Conservation (phyloP, 106 monocot genomes). For the Cymbidium sinense region DNA sequence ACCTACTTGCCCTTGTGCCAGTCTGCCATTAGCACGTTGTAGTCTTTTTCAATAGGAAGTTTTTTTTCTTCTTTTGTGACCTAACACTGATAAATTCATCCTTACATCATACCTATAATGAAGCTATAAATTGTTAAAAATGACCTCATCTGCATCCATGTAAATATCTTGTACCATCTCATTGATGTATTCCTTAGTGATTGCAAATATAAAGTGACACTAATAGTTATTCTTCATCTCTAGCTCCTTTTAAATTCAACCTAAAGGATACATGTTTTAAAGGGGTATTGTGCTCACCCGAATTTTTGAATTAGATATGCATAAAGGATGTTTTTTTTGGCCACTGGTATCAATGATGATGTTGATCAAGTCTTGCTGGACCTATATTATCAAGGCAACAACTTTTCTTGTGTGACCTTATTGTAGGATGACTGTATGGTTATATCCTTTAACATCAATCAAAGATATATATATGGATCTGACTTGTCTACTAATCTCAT, state of each 20-base stretch:
- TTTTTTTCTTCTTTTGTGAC: no score
- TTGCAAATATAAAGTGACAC: neutral
- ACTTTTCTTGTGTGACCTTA: neutral
- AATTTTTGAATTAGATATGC: neutral
- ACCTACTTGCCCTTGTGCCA: no score
- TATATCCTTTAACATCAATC: neutral
- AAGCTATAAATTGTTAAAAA: no score
- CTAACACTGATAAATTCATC: no score
- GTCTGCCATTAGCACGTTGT: no score
- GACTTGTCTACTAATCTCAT: neutral
- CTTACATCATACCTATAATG: no score
- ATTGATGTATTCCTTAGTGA: neutral
- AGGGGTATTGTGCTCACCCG: neutral
- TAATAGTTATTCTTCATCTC: neutral
- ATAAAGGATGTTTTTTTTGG: neutral
- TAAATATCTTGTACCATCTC: neutral
- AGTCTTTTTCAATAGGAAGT: no score
- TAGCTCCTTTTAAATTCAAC: neutral
- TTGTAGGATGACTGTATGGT: neutral
- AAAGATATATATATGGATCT: neutral
- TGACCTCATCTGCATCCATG: no score
- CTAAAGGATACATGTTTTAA: neutral
- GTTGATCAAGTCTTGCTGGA: no score
- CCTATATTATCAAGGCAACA: neutral
- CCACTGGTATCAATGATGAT: neutral